Base-by-base conservation (phyloP, 345 rosid genomes). In the Populus ilicifolia region DNA sequence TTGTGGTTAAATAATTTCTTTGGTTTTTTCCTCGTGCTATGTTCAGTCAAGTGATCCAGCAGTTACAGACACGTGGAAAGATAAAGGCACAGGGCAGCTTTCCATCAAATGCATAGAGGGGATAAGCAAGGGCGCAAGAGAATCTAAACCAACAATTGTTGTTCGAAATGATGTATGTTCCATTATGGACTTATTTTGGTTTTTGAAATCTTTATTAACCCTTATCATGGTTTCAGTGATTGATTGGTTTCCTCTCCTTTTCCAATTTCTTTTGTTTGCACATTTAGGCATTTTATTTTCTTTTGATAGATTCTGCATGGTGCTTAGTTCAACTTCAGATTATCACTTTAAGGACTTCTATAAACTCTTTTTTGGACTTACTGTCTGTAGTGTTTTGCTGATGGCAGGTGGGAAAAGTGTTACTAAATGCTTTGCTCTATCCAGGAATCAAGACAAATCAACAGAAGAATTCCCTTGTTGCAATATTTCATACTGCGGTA, bases 11-110 rank as follows among this genome's bases (percentile, higher is more conserved):
- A 35, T 43, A 44, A 6, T 76, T 36, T 23, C 52, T 72, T 74
- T 59, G 64, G 29, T 10, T 59, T 59, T 59, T n/a, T 69, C 25
- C 46, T 36, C 76, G 64, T 80, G 35, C 38, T 75, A 12, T 87
- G 77, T 77, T 70, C 87, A 93, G 98, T 86, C 97, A 78, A 89
- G 77, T 75, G 95, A 96, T 83, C 89, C 90, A 46, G 80, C 83
- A n/a, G 98, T 89, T 80, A 90, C 88, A 87, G 93, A 89, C 75
- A 43, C 94, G 6, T 96, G 99, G 99, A 96, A 92, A 84, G 99
- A 96, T 80, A 92, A 86, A 88, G 99, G 99, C 79, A 83, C 93
- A 14, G 99, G 99, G 63, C 91, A 87, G 81, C 99, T 96, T 79
- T 85, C 80, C 70, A 93, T 96, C 78, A 96, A 89, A 89, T 92